Conservation (phyloP, 192 early-diverging fungal species). For the Coemansia javaensis region DNA sequence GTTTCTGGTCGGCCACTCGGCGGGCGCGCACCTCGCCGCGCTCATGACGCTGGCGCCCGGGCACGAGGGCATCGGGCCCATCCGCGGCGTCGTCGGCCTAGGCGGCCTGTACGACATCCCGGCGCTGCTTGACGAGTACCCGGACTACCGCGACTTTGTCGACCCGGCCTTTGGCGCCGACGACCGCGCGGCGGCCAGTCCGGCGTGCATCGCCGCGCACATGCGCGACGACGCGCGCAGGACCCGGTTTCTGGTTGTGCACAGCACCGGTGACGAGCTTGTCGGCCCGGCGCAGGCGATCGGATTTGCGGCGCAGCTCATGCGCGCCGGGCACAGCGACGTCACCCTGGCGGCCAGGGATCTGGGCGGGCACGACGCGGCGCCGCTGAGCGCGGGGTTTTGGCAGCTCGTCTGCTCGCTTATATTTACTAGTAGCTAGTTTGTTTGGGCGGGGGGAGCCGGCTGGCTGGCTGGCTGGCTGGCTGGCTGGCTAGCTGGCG, state of each 20-base stretch:
- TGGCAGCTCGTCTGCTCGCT: constrained; percentile 37
- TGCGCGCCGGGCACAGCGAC: constrained; percentile 9
- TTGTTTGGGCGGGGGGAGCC: too few species aligned
- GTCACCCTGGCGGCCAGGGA: constrained; percentile 17
- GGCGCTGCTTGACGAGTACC: constrained; percentile 56
- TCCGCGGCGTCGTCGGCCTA: constrained; percentile 65
- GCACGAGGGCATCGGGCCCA: constrained; percentile 10
- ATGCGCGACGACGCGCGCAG: constrained; percentile 9
- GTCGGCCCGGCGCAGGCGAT: constrained; percentile 57
- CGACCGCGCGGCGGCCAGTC: constrained; percentile 13
- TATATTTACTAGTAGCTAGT: too few species aligned
- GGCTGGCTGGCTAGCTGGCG: too few species aligned
- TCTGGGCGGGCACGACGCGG: constrained; percentile 23
- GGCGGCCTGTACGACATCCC: constrained; percentile 85
- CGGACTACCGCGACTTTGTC: constrained; percentile 69
- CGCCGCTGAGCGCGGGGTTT: constrained; percentile 14
- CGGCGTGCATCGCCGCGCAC: not conserved
- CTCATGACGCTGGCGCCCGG: constrained; percentile 57
- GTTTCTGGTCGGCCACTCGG: constrained; percentile 69
- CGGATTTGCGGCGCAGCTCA: constrained; percentile 19
- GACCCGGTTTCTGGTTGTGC: constrained; percentile 58
- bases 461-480: too few species aligned
- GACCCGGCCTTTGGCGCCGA: constrained; percentile 58
- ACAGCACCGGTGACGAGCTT: constrained; percentile 66
- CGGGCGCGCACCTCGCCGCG: constrained; percentile 68